phyloP scores from a whole-genome alignment of 2,329 filamentous ascomycete genomes.

The Epichloe uncinata region DNA sequence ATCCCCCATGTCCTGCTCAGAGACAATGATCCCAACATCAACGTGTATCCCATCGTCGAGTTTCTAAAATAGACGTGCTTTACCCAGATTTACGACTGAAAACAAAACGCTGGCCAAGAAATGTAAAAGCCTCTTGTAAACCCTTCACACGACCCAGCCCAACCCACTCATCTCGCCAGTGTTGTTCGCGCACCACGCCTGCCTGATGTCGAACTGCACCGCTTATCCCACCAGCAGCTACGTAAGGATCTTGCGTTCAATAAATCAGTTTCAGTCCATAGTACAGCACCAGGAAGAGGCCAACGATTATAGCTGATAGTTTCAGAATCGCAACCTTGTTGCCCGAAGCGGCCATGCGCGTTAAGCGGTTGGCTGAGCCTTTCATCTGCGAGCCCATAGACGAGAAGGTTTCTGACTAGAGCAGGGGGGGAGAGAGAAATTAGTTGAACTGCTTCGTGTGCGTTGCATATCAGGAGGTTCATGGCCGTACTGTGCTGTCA shows the following conservation, averaged over 20 bases:
- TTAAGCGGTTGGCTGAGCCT: slow-evolving; percentile 68
- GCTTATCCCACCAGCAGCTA: not conserved
- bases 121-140: not conserved
- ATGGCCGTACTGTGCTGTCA: slow-evolving; percentile 59
- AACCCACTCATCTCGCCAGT: not conserved
- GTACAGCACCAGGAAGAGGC: slow-evolving; percentile 58
- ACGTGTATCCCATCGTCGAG: not conserved
- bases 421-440: not conserved
- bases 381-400: slow-evolving; percentile 72
- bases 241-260: slow-evolving; percentile 15
- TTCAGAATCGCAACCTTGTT: slow-evolving; percentile 89
- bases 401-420: slow-evolving; percentile 77
- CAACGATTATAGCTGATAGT: slow-evolving; percentile 71
- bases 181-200: not conserved
- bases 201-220: not conserved
- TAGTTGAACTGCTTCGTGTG: not conserved
- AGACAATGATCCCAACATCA: not conserved
- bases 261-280: slow-evolving; percentile 55
- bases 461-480: not conserved
- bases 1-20: not conserved
- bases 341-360: slow-evolving; percentile 79
- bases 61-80: not conserved
- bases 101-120: not conserved
- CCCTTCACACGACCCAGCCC: not conserved
- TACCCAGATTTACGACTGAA: not conserved